A percentile compares a stretch with the other conserved stretches of the same genome.
Conservation (phyloP, 257 asterid species). For the Plantago elongata region DNA sequence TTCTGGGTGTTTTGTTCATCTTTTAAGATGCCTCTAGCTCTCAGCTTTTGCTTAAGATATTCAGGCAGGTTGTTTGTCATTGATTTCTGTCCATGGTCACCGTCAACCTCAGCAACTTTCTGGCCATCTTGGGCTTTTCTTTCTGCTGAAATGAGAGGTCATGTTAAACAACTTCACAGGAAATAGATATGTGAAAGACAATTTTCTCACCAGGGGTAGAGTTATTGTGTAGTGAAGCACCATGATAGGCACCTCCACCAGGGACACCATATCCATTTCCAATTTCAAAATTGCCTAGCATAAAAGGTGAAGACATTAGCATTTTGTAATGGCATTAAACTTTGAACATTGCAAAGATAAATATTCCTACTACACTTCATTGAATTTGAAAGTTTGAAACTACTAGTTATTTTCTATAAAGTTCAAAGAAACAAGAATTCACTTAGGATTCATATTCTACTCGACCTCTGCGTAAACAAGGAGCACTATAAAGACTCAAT, state of each 20-base stretch:
- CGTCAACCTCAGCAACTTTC: constrained; percentile 31
- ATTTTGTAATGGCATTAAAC: constrained; percentile 9
- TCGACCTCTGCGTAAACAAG: too few relatives aligned
- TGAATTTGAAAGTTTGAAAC: neutral
- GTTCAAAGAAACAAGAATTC: too few relatives aligned
- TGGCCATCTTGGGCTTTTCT: constrained; percentile 31
- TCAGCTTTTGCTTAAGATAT: constrained; percentile 83
- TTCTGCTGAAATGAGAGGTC: constrained; percentile 27
- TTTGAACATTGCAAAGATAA: neutral
- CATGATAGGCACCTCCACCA: constrained; percentile 88
- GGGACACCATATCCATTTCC: constrained; percentile 99
- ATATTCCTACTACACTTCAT: constrained; percentile 5
- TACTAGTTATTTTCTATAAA: too few relatives aligned
- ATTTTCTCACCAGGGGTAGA: constrained; percentile 37
- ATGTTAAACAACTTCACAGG: constrained; percentile 19
- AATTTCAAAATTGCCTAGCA: constrained; percentile 72
- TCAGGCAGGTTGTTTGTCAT: constrained; percentile 64
- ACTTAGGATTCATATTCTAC: too few relatives aligned
- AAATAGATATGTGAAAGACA: constrained; percentile 16
- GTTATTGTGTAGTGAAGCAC: constrained; percentile 34
- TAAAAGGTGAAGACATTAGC: constrained; percentile 11
- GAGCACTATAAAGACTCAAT: too few relatives aligned
- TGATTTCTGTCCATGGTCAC: constrained; percentile 42
- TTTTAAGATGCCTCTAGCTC: constrained; percentile 87
- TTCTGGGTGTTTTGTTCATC: constrained; percentile 35